These are phyloP conservation scores for Lentinula aciculospora DNA, from an alignment of 768 basidiomycete species.

Conservation along the genomic window DNA sequence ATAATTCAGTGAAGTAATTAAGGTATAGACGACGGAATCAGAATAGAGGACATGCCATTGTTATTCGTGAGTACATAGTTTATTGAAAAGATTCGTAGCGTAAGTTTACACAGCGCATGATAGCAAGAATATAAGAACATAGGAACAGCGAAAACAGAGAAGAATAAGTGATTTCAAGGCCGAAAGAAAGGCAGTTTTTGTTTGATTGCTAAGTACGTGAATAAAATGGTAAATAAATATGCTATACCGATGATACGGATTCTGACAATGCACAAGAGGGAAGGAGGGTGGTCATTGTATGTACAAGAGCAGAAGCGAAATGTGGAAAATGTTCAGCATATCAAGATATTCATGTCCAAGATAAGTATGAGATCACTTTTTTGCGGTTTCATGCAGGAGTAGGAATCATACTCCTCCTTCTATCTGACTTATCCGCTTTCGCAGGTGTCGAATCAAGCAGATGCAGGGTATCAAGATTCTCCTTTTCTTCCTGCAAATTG, in stretches of 20 bases:
- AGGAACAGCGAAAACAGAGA: constrained; percentile 18
- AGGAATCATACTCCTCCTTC: constrained; percentile 27
- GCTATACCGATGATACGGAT: too few species aligned
- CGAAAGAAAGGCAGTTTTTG: constrained; percentile 8
- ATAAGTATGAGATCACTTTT: neutral
- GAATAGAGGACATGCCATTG: too few species aligned
- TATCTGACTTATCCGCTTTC: constrained; percentile 11
- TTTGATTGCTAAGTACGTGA: neutral
- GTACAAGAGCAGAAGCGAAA: neutral
- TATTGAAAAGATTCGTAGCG: neutral
- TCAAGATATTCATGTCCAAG: neutral
- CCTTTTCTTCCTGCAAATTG: constrained; percentile 48
- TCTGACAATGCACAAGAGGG: too few species aligned
- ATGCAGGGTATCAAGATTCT: constrained; percentile 37
- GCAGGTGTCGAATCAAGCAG: neutral
- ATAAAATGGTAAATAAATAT: too few species aligned
- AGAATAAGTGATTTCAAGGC: constrained; percentile 14
- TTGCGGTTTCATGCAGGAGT: constrained; percentile 16
- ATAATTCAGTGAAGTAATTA: too few species aligned
- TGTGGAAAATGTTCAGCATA: neutral
- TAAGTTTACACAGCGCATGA: neutral
- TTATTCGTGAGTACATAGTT: too few species aligned
- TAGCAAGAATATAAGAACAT: constrained; percentile 16
- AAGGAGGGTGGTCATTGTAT: neutral
- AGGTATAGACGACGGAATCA: too few species aligned